Percentiles rank a stretch among this genome's conserved stretches.
phyloP scores from a whole-genome alignment of 208 protist species.

The Trypanosoma vivax region DNA sequence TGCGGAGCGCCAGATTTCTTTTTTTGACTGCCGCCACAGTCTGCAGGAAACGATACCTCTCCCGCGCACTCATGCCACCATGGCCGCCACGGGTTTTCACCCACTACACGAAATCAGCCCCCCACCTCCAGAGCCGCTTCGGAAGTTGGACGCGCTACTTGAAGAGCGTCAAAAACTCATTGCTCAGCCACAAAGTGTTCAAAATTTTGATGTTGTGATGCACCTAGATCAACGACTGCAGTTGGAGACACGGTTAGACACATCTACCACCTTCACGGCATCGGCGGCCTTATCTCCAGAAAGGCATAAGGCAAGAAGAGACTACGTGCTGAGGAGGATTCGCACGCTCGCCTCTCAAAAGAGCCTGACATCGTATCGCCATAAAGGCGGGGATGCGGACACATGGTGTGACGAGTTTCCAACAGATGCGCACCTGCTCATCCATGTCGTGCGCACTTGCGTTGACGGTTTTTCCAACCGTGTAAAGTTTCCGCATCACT shows the following conservation, averaged over 20 bases:
- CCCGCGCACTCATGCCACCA: slow-evolving; percentile 2
- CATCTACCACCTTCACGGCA: slow-evolving; percentile 36
- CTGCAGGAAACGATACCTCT: slow-evolving; percentile 38
- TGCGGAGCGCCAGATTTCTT: slow-evolving; percentile 29
- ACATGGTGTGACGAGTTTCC: slow-evolving; percentile 49
- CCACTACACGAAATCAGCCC: not conserved
- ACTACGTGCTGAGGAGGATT: slow-evolving; percentile 56
- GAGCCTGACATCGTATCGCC: slow-evolving; percentile 36
- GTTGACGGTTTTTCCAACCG: slow-evolving; percentile 51
- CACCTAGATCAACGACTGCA: slow-evolving; percentile 56
- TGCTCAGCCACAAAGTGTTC: slow-evolving; percentile 26
- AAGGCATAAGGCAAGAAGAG: slow-evolving; percentile 30
- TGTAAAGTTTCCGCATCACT: slow-evolving; percentile 56
- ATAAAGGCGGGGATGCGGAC: slow-evolving; percentile 36
- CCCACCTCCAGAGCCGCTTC: slow-evolving; percentile 8
- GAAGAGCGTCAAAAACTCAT: slow-evolving; percentile 30
- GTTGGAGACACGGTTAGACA: slow-evolving; percentile 56
- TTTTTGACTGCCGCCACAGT: slow-evolving; percentile 58
- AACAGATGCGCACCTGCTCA: slow-evolving; percentile 66
- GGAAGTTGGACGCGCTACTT: slow-evolving; percentile 30
- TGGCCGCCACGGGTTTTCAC: slow-evolving; percentile 1
- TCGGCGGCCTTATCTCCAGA: slow-evolving; percentile 14
- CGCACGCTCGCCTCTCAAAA: slow-evolving; percentile 43
- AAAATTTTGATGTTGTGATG: slow-evolving; percentile 40
- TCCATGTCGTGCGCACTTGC: slow-evolving; percentile 64